Conservation (phyloP, 495 filamentous ascomycete genomes). For the Chaetomium tenue region DNA sequence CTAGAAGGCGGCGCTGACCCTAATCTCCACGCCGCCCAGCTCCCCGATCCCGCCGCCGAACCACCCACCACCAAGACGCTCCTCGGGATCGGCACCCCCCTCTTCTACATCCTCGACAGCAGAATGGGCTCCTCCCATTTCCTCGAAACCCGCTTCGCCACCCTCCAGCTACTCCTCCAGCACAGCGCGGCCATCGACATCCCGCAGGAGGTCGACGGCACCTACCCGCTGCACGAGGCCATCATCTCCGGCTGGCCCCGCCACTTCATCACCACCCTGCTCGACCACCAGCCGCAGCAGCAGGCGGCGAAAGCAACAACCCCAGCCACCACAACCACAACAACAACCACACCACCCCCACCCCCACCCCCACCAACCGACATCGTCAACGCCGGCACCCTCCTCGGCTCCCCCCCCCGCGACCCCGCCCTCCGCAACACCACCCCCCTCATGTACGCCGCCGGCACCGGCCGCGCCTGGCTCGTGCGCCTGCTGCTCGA, state of each 20-base stretch:
- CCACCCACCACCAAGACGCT: no score
- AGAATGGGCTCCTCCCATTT: not conserved
- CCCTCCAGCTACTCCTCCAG: constrained; percentile 1
- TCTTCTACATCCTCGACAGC: not conserved
- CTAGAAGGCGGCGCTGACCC: not conserved
- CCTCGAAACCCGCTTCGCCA: not conserved
- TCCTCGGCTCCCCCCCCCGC: not conserved
- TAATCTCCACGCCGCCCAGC: not conserved
- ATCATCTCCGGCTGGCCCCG: not conserved
- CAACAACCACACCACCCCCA: no score
- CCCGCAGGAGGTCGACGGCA: not conserved
- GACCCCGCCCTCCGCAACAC: constrained; percentile 9
- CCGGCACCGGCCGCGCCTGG: not conserved
- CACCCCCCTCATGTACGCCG: constrained; percentile 14
- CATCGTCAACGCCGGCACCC: no score
- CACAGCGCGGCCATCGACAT: not conserved
- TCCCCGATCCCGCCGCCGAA: no score
- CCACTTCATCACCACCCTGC: not conserved
- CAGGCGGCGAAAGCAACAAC: no score
- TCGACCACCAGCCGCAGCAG: not conserved
- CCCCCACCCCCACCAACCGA: no score
- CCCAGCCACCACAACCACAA: no score
- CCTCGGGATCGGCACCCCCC: not conserved
- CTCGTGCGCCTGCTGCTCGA: constrained; percentile 2
- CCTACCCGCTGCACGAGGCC: constrained; percentile 3